These are phyloP conservation scores for Silybum marianum DNA, from an alignment of 129 eudicot species.

Conservation along the genomic window DNA sequence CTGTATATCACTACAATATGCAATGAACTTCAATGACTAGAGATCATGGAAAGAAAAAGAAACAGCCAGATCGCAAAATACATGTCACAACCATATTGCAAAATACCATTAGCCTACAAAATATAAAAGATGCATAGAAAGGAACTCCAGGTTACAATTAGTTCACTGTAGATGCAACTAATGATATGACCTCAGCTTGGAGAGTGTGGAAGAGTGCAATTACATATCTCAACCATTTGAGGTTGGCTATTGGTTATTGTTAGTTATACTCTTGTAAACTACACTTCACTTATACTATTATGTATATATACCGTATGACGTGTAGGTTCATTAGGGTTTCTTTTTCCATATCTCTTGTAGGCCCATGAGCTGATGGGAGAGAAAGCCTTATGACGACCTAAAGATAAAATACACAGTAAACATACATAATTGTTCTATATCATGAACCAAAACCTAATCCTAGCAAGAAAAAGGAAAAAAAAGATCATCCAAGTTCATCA, in stretches of 20 bases:
- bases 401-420: not conserved
- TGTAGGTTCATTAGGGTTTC: no score
- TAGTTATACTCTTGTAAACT: not conserved
- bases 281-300: not conserved
- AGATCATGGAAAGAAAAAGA: not conserved
- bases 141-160: not conserved
- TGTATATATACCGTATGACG: not conserved
- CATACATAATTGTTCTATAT: not conserved
- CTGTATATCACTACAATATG: not conserved
- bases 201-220: not conserved
- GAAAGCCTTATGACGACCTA: not conserved
- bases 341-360: no score
- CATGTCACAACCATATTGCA: not conserved
- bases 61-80: not conserved
- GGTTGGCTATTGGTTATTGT: not conserved
- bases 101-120: not conserved
- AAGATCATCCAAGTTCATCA: conserved; percentile 9
- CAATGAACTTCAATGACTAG: not conserved
- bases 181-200: not conserved
- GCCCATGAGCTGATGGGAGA: not conserved
- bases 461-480: not conserved
- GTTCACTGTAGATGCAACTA: conserved; percentile 3
- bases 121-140: not conserved
- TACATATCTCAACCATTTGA: not conserved
- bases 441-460: not conserved